Percentiles rank a stretch among this genome's conserved stretches.
Evolutionary conservation across 805 yeast genomes (phyloP).

Genomic region (Candida sonorensis): DNA sequence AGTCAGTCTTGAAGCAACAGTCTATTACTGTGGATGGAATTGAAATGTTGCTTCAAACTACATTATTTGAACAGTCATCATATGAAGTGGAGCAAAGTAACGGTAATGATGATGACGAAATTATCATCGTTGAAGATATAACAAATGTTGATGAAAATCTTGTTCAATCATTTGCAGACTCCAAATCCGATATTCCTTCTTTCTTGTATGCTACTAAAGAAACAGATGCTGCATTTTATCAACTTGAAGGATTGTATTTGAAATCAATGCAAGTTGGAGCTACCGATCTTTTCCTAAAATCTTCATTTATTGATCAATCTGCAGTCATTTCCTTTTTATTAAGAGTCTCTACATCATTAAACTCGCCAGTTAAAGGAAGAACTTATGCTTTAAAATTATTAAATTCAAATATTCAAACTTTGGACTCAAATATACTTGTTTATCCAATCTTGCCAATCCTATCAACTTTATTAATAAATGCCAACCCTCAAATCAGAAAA

Average conservation of each 20-base stretch:
- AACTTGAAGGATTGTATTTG: slow-evolving; percentile 36
- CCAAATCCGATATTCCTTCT: slow-evolving; percentile 20
- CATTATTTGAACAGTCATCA: slow-evolving; percentile 33
- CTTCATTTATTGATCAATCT: slow-evolving; percentile 11
- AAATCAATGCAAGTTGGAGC: slow-evolving; percentile 30
- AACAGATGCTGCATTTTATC: slow-evolving; percentile 34
- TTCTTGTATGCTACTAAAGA: slow-evolving; percentile 28
- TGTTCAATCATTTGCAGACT: slow-evolving; percentile 2
- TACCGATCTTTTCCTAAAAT: slow-evolving; percentile 10
- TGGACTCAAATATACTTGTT: slow-evolving; percentile 27
- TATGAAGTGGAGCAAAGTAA: slow-evolving; percentile 17
- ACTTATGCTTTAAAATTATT: slow-evolving; percentile 39
- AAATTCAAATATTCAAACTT: slow-evolving; percentile 29
- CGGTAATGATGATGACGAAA: slow-evolving; percentile 20
- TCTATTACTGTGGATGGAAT: slow-evolving; percentile 36
- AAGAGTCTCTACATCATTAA: slow-evolving; percentile 49
- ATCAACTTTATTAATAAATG: slow-evolving; percentile 46
- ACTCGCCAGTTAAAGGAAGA: slow-evolving; percentile 54
- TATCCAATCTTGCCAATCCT: slow-evolving; percentile 56
- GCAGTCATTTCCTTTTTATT: slow-evolving; percentile 50
- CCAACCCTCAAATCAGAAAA: slow-evolving; percentile 43
- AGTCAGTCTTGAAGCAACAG: slow-evolving; percentile 30
- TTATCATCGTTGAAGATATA: slow-evolving; percentile 21
- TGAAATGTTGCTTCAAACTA: slow-evolving; percentile 64
- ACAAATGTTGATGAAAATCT: slow-evolving; percentile 20